Evolutionary conservation across 805 yeast genomes (phyloP).

Genomic region (Candida boidinii): DNA sequence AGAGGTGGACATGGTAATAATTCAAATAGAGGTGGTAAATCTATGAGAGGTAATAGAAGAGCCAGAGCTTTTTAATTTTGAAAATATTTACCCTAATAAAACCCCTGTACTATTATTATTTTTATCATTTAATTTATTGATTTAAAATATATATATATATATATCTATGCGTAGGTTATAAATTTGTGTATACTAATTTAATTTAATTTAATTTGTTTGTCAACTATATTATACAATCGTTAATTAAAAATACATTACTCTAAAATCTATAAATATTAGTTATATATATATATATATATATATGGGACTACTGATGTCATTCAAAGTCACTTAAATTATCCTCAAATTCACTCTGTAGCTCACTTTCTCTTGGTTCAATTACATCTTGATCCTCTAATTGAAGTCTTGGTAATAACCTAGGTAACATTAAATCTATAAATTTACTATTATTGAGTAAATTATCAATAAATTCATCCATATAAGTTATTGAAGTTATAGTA

Average conservation of each 20-base stretch:
- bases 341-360: slow-evolving; percentile 24
- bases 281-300: no score
- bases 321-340: slow-evolving; percentile 5
- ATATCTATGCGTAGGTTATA: slow-evolving; percentile 4
- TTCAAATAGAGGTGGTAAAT: slow-evolving; percentile 19
- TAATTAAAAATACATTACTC: no score
- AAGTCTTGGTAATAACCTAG: slow-evolving; percentile 41
- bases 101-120: no score
- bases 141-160: not conserved
- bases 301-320: not conserved
- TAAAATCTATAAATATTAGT: no score
- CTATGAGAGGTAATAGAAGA: slow-evolving; percentile 20
- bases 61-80: slow-evolving; percentile 26
- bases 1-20: no score
- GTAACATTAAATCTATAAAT: slow-evolving; percentile 68
- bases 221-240: no score
- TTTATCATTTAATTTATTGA: no score
- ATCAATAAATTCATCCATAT: slow-evolving; percentile 75
- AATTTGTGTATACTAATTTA: no score
- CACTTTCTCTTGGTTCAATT: slow-evolving; percentile 31
- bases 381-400: slow-evolving; percentile 33
- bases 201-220: no score
- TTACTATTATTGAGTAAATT: slow-evolving; percentile 44
- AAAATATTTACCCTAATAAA: no score
- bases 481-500: slow-evolving; percentile 30